Percentiles rank a stretch among this genome's conserved stretches.
Evolutionary conservation across 192 early-diverging fungal species (phyloP).

Genomic region (Jimgerdemannia flammicorona): DNA sequence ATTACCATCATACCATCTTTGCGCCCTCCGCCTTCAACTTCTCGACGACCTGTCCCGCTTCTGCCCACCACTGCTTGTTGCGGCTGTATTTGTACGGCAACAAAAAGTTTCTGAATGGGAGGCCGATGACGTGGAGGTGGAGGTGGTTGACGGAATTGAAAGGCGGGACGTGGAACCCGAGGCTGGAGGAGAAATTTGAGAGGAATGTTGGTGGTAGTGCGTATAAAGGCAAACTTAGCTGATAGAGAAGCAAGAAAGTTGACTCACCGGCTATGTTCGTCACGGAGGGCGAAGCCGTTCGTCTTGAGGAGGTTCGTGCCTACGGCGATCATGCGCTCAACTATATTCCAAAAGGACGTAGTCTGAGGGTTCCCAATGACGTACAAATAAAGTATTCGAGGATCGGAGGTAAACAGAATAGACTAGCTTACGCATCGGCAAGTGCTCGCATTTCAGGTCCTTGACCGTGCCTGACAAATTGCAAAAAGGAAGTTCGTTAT

Average conservation of each 20-base stretch:
- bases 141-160: slow-evolving; percentile 66
- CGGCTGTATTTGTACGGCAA: slow-evolving; percentile 7
- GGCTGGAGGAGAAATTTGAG: slow-evolving; percentile 11
- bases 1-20: neutral
- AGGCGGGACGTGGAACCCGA: slow-evolving; percentile 74
- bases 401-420: neutral
- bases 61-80: slow-evolving; percentile 13
- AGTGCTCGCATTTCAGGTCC: slow-evolving; percentile 19
- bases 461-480: slow-evolving; percentile 32
- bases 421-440: slow-evolving; percentile 22
- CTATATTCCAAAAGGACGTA: neutral
- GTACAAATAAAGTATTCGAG: too few species aligned
- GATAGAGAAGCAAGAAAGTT: neutral
- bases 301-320: slow-evolving; percentile 25
- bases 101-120: slow-evolving; percentile 42
- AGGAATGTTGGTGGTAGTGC: neutral
- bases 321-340: slow-evolving; percentile 26
- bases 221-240: neutral
- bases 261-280: slow-evolving; percentile 18
- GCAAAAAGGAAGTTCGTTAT: neutral
- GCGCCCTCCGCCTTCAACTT: neutral
- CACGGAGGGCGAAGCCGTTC: slow-evolving; percentile 6
- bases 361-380: too few species aligned
- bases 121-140: slow-evolving; percentile 61
- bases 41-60: neutral